Base-by-base conservation (phyloP, 1,284 basidiomycete genomes). In the Trichosporon sp. region DNA sequence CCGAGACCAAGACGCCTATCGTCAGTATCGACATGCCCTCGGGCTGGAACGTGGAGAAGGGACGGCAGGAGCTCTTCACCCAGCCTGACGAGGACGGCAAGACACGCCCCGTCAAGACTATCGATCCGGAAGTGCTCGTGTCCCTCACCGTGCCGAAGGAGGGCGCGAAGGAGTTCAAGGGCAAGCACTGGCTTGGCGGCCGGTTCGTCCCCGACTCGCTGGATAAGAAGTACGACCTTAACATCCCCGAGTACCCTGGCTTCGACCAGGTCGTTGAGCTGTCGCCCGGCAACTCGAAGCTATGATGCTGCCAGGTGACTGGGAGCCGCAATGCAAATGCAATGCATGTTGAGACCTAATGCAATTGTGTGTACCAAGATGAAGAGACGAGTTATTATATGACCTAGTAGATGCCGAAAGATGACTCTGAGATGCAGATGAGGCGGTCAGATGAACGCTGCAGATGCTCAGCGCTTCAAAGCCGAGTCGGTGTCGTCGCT, bases 11-110 rank as follows among this genome's bases (percentile, higher is more conserved):
- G 3, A 80, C 89, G 13, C 92, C 93, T 0, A 89, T 95, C 70
- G 86, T 96, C 23, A 91, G 89, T 1, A 89, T 98, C 7, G 96
- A 99, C 76, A 95, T 99, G 62, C 96, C 96, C 0, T 93, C 90
- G 1, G 95, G 94, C 3, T 99, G 95, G 95, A 87, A 92, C 71
- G 92, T 98, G 27, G 72, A 73, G 49, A 66, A 70, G 11, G 80
- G 80, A 1, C 71, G 68, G 0, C 77, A 78, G 64, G 68, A 68
- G 11, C 69, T 79, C 3, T 69, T 69, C 33, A 73, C 74, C 9
- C 49, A 71, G 52, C 62, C 67, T 3, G 73, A 76, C 52, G 92
- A 95, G 69, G 80, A 84, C 36, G 94, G 95, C 0, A 86, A 86
- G 59, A 82, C 80, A 1, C 32, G 36, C 40, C 29, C 61, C 1